phyloP scores from a whole-genome alignment of 1,284 basidiomycete genomes.

The Omphalotus olearius region DNA sequence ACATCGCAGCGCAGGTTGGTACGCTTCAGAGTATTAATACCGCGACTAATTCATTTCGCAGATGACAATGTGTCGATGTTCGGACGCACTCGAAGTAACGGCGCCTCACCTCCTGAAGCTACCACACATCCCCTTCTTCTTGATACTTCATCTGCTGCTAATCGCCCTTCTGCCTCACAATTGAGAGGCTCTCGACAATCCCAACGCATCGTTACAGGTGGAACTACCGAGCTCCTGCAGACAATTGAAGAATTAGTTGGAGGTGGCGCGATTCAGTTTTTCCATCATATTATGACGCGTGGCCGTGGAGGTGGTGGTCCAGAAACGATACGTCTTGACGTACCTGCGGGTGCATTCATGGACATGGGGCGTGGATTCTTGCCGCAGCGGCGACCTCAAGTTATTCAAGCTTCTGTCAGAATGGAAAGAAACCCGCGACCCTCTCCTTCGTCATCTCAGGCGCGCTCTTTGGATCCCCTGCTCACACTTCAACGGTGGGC shows the following conservation, averaged over 20 bases:
- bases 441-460: constrained; percentile 42
- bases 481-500: constrained; percentile 87
- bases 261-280: constrained; percentile 75
- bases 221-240: constrained; percentile 62
- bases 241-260: constrained; percentile 83
- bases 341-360: constrained; percentile 57
- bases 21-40: constrained; percentile 6
- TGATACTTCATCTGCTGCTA: constrained; percentile 46
- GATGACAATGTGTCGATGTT: constrained; percentile 60
- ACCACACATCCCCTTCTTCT: constrained; percentile 82
- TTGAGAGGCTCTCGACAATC: constrained; percentile 51
- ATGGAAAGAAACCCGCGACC: constrained; percentile 54
- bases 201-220: constrained; percentile 48
- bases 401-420: constrained; percentile 52
- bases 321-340: constrained; percentile 73
- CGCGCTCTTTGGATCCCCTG: constrained; percentile 70
- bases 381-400: constrained; percentile 41
- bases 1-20: constrained; percentile 44
- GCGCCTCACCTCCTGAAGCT: constrained; percentile 51
- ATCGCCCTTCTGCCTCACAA: constrained; percentile 40
- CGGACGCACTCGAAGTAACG: constrained; percentile 50
- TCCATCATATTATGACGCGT: constrained; percentile 75
- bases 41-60: constrained; percentile 16
- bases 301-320: constrained; percentile 45
- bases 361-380: constrained; percentile 47